Base-by-base conservation (phyloP, 805 yeast genomes). In the Suhomyces sp. region DNA sequence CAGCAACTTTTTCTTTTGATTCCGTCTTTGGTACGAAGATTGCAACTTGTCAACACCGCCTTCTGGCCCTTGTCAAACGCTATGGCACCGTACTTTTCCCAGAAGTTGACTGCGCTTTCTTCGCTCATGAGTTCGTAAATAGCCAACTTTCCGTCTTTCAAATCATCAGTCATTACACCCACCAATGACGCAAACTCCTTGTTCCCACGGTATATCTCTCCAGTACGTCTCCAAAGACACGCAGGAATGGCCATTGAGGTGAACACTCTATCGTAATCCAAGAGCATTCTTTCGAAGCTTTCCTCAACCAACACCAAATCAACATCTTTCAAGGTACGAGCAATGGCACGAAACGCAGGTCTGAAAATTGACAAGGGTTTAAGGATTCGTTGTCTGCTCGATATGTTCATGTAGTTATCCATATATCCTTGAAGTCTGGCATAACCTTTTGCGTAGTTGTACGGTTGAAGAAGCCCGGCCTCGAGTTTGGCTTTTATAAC, bases 221-320 rank as follows among this genome's bases (percentile, higher is more conserved):
- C 98, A 0, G 98, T 92, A 60, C 98, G 84, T 65, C 98, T 76
- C 97, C 98, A 93, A 25, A 93, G 76, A 70, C 98, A 93, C 1
- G 97, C 97, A 1, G 98, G 98, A 54, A 93, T 90, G 6, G 97
- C 97, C 97, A 93, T 91, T 3, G 96, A 87, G 0, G 97, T 91
- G 71, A 93, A 93, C 3, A 93, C 97, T 33, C 98, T 78, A 66
- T 93, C 98, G 63, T 93, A 91, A 60, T 93, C 97, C 48, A 93
- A 73, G 44, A 93, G 71, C 96, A 93, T 89, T 56, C 97, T 77
- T 71, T 93, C 98, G 64, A 93, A 93, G 51, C 87, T 86, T 68
- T 93, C 98, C 61, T 93, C 98, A 3, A 93, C 97, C 33, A 91
- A 72, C 4, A 92, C 92, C 62, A 93, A 76, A 68, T 93, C 98